Conservation (phyloP, 1,139 yeast genomes). For the Yamadazyma pseudoaaseri region DNA sequence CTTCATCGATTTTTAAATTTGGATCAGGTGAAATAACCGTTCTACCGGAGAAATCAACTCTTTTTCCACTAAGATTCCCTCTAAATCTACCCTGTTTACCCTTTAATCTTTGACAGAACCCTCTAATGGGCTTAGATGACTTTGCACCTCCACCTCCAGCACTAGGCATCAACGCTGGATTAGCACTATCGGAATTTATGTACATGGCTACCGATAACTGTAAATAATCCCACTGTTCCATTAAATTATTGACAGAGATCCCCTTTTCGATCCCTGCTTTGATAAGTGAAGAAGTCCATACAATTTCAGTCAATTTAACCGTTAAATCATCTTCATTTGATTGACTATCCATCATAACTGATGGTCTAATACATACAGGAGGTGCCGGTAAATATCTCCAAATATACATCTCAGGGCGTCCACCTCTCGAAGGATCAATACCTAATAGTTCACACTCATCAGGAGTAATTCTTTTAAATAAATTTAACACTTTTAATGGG, state of each 20-base stretch:
- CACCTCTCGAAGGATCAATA: constrained; percentile 80
- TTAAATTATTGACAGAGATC: constrained; percentile 82
- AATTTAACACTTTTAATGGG: constrained; percentile 82
- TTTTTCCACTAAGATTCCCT: constrained; percentile 96
- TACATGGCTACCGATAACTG: constrained; percentile 97
- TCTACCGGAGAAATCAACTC: constrained; percentile 98
- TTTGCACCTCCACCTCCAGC: constrained; percentile 52
- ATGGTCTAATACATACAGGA: constrained; percentile 97
- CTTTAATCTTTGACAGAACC: constrained; percentile 93
- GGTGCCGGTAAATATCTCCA: constrained; percentile 99
- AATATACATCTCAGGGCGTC: constrained; percentile 93
- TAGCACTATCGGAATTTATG: constrained; percentile 94
- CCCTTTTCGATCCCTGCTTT: constrained; percentile 96
- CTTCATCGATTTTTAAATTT: constrained; percentile 89
- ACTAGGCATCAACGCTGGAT: constrained; percentile 70
- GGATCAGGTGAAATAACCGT: constrained; percentile 99
- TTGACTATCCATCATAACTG: constrained; percentile 91
- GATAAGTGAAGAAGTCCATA: constrained; percentile 91
- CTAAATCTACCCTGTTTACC: constrained; percentile 99
- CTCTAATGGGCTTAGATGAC: constrained; percentile 81
- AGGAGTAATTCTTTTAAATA: constrained; percentile 83
- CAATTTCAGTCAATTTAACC: constrained; percentile 92
- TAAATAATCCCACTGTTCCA: constrained; percentile 99
- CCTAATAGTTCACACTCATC: constrained; percentile 92
- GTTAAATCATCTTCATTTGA: constrained; percentile 97